Evolutionary conservation across 1,284 basidiomycete genomes (phyloP), one percentile per base, ranked within the genome.

Genomic region (Tilletiopsis washingtonensis): DNA sequence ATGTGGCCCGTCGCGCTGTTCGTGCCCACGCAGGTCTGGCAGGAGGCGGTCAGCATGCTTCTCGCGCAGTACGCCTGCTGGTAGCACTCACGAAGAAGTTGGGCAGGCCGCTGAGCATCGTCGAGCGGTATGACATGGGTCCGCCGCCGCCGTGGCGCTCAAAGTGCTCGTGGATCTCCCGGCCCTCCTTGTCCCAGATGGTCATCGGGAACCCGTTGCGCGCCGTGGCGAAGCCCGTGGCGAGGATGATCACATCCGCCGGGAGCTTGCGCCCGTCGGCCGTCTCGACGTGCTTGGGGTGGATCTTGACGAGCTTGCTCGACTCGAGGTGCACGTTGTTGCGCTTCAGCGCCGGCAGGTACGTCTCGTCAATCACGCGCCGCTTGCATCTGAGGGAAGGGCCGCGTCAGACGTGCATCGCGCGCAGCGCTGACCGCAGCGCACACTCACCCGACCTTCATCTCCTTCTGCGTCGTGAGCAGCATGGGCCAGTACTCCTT

Each of bases 161-260:
- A 55, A 61, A 67, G 55, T 70, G 64, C 24, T 64, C 59, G 21
- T 51, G 54, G n/a, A 67, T 29, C n/a, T 54, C 56, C 40, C 55
- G 48, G 21, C 56, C 43, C 2, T 38, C 27, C 12, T 19, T 15
- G 17, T 67, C 69, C 41, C 59, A 53, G 39, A 71, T 44, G 43
- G 48, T 47, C 56, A 71, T 59, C 2, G 68, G 69, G 45, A 59
- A 60, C 2, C 68, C 69, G 3, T 59, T 61, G 7, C 46, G 45
- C 23, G 54, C 50, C 6, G 62, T 53, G 17, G 53, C 49, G 43
- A 72, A 72, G 1, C 69, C 69, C 39, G 65, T 72, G n/a, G 64
- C 67, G 54, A 72, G 54, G 9, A 72, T 56, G 41, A 72, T 70
- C 15, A 71, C 66, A 29, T 72, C 69, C 1, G 69, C 69, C 7